Percentiles rank a stretch among this genome's conserved stretches.
Evolutionary conservation across 352 stramenopile species (phyloP).

Genomic region (Phytophthora pinifolia): DNA sequence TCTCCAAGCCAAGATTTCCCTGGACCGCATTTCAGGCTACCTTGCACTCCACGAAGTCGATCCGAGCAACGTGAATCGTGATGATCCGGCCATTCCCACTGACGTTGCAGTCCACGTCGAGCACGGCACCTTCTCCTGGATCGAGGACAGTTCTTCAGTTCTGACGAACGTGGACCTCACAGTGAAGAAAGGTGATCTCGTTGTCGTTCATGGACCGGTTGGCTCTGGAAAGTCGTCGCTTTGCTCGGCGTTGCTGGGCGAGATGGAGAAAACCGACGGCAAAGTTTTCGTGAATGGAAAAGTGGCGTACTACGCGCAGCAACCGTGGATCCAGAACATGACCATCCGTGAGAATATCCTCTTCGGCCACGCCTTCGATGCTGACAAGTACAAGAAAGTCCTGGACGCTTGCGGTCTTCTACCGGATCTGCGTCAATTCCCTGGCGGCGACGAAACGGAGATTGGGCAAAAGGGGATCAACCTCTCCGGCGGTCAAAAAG

Average conservation of each 20-base stretch:
- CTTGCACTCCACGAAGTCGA: slow-evolving; percentile 29
- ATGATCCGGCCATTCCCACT: background rate
- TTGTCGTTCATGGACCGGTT: slow-evolving; percentile 47
- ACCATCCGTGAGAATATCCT: slow-evolving; percentile 93
- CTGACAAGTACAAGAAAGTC: slow-evolving; percentile 43
- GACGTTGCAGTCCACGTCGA: slow-evolving; percentile 22
- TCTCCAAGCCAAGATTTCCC: slow-evolving; percentile 37
- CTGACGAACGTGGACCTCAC: slow-evolving; percentile 39
- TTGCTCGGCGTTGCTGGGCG: slow-evolving; percentile 47
- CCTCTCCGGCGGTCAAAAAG: slow-evolving; percentile 92
- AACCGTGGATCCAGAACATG: slow-evolving; percentile 94
- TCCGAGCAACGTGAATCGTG: slow-evolving; percentile 13
- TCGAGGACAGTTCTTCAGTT: slow-evolving; percentile 7
- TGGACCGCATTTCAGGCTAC: slow-evolving; percentile 39
- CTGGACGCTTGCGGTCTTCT: slow-evolving; percentile 74
- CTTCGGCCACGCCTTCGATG: slow-evolving; percentile 72
- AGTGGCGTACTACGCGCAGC: slow-evolving; percentile 76
- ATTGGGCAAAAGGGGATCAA: slow-evolving; percentile 96
- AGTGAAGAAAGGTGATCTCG: slow-evolving; percentile 46
- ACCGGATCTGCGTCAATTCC: slow-evolving; percentile 83
- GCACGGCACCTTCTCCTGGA: slow-evolving; percentile 38
- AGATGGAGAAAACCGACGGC: slow-evolving; percentile 81
- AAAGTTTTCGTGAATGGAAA: slow-evolving; percentile 37
- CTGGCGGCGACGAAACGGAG: slow-evolving; percentile 87
- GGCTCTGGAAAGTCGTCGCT: slow-evolving; percentile 60